These are phyloP conservation scores for Lumnitzera racemosa DNA, from an alignment of 345 rosid species.

Conservation along the genomic window DNA sequence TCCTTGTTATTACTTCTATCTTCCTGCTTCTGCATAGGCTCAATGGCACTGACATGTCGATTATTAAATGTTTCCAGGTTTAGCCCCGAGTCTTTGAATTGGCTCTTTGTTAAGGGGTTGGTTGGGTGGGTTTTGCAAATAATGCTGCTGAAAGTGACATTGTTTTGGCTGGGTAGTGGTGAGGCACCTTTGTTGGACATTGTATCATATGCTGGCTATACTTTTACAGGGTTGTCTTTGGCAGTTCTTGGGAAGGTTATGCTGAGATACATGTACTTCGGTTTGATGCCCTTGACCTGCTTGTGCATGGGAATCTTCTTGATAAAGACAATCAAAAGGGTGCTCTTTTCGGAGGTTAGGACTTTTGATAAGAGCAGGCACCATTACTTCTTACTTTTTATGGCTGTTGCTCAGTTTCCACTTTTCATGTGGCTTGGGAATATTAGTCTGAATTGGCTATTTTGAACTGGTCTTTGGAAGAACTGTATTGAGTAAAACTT, in stretches of 20 bases:
- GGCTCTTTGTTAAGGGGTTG: constrained; percentile 86
- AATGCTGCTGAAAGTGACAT: constrained; percentile 65
- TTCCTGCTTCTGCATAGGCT: too few species aligned
- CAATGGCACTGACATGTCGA: too few species aligned
- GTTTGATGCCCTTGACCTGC: constrained; percentile 76
- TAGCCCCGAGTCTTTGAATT: constrained; percentile 81
- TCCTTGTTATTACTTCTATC: too few species aligned
- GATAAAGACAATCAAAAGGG: constrained; percentile 96
- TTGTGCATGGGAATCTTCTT: constrained; percentile 80
- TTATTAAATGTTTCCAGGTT: constrained; percentile 38
- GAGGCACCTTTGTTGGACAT: constrained; percentile 91
- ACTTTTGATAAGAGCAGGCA: constrained; percentile 84
- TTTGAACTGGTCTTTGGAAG: constrained; percentile 5
- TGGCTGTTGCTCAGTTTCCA: constrained; percentile 86
- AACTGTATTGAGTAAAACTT: neutral
- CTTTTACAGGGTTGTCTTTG: constrained; percentile 67
- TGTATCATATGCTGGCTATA: constrained; percentile 82
- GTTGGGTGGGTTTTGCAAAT: constrained; percentile 88
- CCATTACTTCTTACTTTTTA: constrained; percentile 75
- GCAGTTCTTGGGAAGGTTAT: constrained; percentile 70
- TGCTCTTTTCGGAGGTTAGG: constrained; percentile 85
- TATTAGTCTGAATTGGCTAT: constrained; percentile 81
- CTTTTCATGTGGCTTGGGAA: constrained; percentile 91
- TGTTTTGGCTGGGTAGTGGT: constrained; percentile 78
- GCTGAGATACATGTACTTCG: constrained; percentile 65